Base-by-base conservation (phyloP, 352 stramenopile species). In the Globisporangium mamillatum region DNA sequence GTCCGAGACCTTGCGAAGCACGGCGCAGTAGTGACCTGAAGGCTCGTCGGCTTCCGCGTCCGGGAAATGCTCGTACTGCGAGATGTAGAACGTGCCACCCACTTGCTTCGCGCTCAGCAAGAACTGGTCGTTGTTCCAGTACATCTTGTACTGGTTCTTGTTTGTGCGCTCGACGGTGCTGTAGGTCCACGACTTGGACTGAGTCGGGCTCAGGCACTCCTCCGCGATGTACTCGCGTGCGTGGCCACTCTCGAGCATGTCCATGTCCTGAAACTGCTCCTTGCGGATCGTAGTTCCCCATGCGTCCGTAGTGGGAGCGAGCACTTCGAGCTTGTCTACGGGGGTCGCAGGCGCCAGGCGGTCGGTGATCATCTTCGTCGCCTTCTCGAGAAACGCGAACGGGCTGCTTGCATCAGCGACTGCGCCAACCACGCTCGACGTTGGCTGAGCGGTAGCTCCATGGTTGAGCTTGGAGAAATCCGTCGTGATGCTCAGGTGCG, bases 91-190 rank as follows among this genome's bases (percentile, higher is more conserved):
- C 20, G 79, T 90, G 38, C 84, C 84, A 34, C 83, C 84, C n/a
- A 92, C 72, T 53, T 94, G 84, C 73, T 92, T 93, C 66, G 87
- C 87, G 29, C 87, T 94, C 50, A 93, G 76, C 53, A 94, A 68
- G 70, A 94, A 94, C 67, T 91, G 80, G 66, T 94, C 87, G 62
- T 90, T 91, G 74, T 94, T 90, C 84, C 81, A 93, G 65, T 87
- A 93, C 85, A 93, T 93, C 73, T 88, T 91, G 81, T 91, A 94
- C 74, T 94, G 82, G 38, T 83, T 91, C 76, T 94, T 94, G 84
- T 92, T 91, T 63, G 74, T 81, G 50, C 87, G 85, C 61, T 93
- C 83, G 4, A 94, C 84, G 0, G 80, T 91, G 58, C 77, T 90
- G 66, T 92, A 93, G 41, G 85, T 92, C 85, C 85, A 94, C 25